Conservation (phyloP, 2,329 filamentous ascomycete genomes). For the Neoscytalidium dimidiatum region DNA sequence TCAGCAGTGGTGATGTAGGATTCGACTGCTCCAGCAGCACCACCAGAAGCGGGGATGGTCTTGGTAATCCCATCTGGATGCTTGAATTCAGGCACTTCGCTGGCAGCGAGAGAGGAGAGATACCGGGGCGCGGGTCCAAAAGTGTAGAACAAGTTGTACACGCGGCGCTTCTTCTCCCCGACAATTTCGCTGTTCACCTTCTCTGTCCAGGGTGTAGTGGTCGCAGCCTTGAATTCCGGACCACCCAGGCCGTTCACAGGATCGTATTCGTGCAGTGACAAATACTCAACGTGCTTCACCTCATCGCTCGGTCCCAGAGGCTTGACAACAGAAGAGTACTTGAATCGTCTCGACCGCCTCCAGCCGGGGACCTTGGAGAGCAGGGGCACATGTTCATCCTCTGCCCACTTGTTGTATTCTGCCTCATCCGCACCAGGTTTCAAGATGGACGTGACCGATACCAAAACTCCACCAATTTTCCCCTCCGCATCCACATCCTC, state of each 20-base stretch:
- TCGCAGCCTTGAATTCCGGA: conserved; percentile 59
- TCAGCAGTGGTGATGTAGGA: conserved; percentile 71
- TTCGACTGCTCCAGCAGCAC: conserved; percentile 52
- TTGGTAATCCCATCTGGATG: conserved; percentile 58
- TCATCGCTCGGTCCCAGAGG: conserved; percentile 45
- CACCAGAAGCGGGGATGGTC: conserved; percentile 50
- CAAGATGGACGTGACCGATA: conserved; percentile 63
- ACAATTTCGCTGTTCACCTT: conserved; percentile 63
- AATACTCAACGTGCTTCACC: conserved; percentile 48
- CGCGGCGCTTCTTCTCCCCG: conserved; percentile 57
- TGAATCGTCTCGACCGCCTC: conserved; percentile 71
- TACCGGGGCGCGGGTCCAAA: conserved; percentile 77
- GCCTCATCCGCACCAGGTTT: conserved; percentile 56
- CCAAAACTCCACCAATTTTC: conserved; percentile 60
- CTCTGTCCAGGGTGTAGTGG: conserved; percentile 62
- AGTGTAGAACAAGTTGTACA: conserved; percentile 74
- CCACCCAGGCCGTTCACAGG: conserved; percentile 67
- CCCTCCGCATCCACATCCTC: conserved; percentile 63
- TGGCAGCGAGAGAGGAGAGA: conserved; percentile 57
- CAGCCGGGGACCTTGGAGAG: conserved; percentile 76
- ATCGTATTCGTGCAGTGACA: conserved; percentile 73
- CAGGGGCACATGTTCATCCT: conserved; percentile 72
- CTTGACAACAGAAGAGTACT: conserved; percentile 60
- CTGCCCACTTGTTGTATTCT: conserved; percentile 68
- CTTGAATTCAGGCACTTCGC: conserved; percentile 48